Evolutionary conservation across 2,329 filamentous ascomycete species (phyloP).

Genomic region (Ophiocordyceps camponoti-rufipedis): DNA sequence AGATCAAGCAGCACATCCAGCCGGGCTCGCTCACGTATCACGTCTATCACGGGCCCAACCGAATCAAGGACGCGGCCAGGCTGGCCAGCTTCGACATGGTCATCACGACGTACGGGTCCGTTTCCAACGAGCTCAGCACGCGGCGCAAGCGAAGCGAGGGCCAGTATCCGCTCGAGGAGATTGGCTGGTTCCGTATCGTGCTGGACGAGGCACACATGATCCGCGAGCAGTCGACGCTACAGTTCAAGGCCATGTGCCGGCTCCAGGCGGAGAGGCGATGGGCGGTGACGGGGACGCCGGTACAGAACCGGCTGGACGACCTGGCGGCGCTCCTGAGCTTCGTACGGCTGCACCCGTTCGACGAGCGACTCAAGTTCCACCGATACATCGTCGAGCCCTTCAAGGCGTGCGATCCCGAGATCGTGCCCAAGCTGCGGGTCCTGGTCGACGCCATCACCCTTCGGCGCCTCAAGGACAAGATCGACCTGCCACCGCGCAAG

Average conservation of each 20-base stretch:
- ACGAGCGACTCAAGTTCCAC: slow-evolving; percentile 57
- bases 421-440: slow-evolving; percentile 68
- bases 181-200: slow-evolving; percentile 87
- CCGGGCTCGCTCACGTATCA: slow-evolving; percentile 49
- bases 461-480: slow-evolving; percentile 78
- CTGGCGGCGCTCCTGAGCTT: slow-evolving; percentile 76
- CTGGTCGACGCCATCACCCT: slow-evolving; percentile 91
- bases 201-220: slow-evolving; percentile 93
- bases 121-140: slow-evolving; percentile 58
- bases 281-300: slow-evolving; percentile 93
- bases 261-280: slow-evolving; percentile 69
- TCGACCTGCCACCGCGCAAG: slow-evolving; percentile 57
- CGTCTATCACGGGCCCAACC: slow-evolving; percentile 69
- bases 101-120: slow-evolving; percentile 82
- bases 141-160: slow-evolving; percentile 43
- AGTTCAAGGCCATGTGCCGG: slow-evolving; percentile 70
- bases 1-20: slow-evolving; percentile 67
- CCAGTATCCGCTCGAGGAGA: slow-evolving; percentile 48
- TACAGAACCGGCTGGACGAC: slow-evolving; percentile 87
- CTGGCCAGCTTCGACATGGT: slow-evolving; percentile 66
- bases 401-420: slow-evolving; percentile 69
- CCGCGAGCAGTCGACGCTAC: slow-evolving; percentile 62
- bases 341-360: slow-evolving; percentile 67
- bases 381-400: slow-evolving; percentile 71
- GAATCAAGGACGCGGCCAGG: slow-evolving; percentile 48